Evolutionary conservation across 176 grass and related monocot genomes (phyloP).

Genomic region (Rhynchospora pubera): DNA sequence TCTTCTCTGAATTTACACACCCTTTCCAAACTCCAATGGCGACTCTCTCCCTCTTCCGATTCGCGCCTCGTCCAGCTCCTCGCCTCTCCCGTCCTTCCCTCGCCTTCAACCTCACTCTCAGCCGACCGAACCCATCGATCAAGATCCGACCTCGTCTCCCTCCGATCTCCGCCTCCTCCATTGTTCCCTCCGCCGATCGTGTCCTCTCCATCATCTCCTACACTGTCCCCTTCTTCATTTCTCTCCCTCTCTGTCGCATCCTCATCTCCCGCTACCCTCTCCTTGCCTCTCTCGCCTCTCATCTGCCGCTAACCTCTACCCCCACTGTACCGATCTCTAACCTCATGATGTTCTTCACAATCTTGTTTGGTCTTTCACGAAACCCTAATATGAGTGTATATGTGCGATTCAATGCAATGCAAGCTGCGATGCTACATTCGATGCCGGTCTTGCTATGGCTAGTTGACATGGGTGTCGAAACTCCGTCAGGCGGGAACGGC

Average conservation of each 20-base stretch:
- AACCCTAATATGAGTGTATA: slow-evolving; percentile 28
- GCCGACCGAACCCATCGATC: not conserved
- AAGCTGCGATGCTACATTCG: slow-evolving; percentile 20
- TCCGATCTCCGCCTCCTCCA: slow-evolving; percentile 10
- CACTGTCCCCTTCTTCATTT: slow-evolving; percentile 32
- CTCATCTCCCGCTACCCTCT: slow-evolving; percentile 25
- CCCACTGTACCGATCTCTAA: not conserved
- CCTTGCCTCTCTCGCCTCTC: slow-evolving; percentile 19
- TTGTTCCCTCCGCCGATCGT: slow-evolving; percentile 28
- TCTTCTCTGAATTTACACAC: no score
- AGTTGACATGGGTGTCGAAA: slow-evolving; percentile 20
- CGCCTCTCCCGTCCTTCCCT: not conserved
- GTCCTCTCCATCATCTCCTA: slow-evolving; percentile 31
- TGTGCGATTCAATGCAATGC: slow-evolving; percentile 28
- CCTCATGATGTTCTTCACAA: slow-evolving; percentile 11
- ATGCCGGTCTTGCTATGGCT: not conserved
- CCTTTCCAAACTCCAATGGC: slow-evolving; percentile 1
- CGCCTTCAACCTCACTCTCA: slow-evolving; percentile 1
- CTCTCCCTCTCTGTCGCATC: slow-evolving; percentile 32
- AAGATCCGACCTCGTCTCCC: not conserved
- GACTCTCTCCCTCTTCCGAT: slow-evolving; percentile 26
- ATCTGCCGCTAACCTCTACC: no score
- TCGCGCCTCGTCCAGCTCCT: slow-evolving; percentile 9
- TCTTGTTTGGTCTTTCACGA: slow-evolving; percentile 24
- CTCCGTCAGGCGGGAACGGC: slow-evolving; percentile 10